Conservation (phyloP, 768 basidiomycete species). For the Jaapia argillacea region DNA sequence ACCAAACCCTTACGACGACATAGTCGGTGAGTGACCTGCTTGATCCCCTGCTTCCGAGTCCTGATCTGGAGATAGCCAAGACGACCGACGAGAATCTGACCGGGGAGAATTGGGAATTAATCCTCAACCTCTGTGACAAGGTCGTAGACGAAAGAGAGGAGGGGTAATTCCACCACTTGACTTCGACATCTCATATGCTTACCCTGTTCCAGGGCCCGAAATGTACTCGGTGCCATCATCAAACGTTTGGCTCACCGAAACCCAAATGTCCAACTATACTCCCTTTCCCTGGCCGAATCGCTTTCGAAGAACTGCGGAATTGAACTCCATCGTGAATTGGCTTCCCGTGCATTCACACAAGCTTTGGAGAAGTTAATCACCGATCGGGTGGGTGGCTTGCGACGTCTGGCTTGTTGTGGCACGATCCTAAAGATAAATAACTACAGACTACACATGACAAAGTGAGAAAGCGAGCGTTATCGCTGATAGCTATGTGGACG, state of each 20-base stretch:
- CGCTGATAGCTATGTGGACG: constrained; percentile 74
- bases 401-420: constrained; percentile 7
- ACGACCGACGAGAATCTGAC: constrained; percentile 98
- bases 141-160: constrained; percentile 81
- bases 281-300: constrained; percentile 80
- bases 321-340: constrained; percentile 75
- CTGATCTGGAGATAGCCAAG: no score
- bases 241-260: constrained; percentile 92
- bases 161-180: constrained; percentile 45
- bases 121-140: constrained; percentile 93
- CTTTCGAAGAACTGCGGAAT: constrained; percentile 87
- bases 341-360: constrained; percentile 84
- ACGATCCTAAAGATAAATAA: neutral
- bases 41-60: neutral
- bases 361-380: constrained; percentile 79
- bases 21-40: constrained; percentile 55
- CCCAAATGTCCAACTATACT: constrained; percentile 93
- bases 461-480: constrained; percentile 69
- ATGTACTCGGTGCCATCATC: constrained; percentile 73
- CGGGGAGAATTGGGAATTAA: constrained; percentile 91
- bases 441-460: constrained; percentile 81
- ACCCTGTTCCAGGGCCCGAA: constrained; percentile 57
- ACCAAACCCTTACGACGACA: constrained; percentile 79
- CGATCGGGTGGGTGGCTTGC: constrained; percentile 54
- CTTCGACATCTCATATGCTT: constrained; percentile 1